Evolutionary conservation across 768 basidiomycete species (phyloP).

Genomic region (Galerina marginata): DNA sequence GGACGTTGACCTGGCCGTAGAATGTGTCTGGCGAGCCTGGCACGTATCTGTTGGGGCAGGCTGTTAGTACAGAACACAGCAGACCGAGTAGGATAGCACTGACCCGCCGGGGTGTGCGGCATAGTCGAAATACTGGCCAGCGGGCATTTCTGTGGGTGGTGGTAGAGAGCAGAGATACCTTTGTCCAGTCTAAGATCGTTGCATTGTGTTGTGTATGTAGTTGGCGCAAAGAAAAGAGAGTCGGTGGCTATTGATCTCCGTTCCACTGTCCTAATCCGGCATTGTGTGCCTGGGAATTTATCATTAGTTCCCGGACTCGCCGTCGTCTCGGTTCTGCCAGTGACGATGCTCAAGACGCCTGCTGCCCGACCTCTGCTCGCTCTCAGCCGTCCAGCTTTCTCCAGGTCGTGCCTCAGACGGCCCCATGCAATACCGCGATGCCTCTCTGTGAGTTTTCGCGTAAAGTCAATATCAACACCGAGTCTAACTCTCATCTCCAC

Average conservation of each 20-base stretch:
- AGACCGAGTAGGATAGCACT: background rate
- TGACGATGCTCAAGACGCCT: background rate
- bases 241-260: constrained; percentile 5
- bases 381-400: background rate
- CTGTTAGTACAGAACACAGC: background rate
- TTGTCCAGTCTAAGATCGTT: background rate
- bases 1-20: constrained; percentile 17
- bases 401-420: background rate
- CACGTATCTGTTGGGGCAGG: constrained; percentile 18
- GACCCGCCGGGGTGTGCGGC: constrained; percentile 12
- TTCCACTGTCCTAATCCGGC: too few species aligned
- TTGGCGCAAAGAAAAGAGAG: background rate
- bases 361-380: background rate
- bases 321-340: background rate
- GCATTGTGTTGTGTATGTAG: background rate
- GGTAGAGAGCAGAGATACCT: background rate
- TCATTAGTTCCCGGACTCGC: too few species aligned
- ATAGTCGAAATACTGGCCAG: constrained; percentile 17
- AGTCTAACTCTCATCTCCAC: background rate
- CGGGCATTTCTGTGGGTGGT: constrained; percentile 7
- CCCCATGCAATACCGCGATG: background rate
- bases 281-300: too few species aligned
- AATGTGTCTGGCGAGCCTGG: constrained; percentile 22
- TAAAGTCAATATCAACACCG: background rate
- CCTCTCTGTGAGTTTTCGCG: background rate